These are phyloP conservation scores for Amylostereum areolatum DNA, from an alignment of 1,284 basidiomycete genomes.

Conservation along the genomic window DNA sequence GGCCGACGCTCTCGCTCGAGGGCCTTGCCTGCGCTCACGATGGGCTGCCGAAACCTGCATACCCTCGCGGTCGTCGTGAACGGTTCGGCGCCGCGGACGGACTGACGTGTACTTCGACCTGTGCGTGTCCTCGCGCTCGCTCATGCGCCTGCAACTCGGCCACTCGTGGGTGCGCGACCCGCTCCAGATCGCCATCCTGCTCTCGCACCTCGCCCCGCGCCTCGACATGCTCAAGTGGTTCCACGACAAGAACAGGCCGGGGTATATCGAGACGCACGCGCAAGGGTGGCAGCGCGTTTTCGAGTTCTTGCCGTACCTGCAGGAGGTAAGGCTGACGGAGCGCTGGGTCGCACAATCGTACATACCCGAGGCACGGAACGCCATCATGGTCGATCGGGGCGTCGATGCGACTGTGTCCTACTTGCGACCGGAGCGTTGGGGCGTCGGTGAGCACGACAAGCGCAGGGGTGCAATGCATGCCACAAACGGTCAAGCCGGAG, in stretches of 20 bases:
- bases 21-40: constrained; percentile 53
- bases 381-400: constrained; percentile 2
- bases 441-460: too few species aligned
- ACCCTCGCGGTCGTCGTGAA: constrained; percentile 61
- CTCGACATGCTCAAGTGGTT: constrained; percentile 67
- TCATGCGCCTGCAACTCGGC: constrained; percentile 63
- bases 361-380: constrained; percentile 22
- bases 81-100: constrained; percentile 36
- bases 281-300: constrained; percentile 61
- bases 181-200: constrained; percentile 57
- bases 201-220: constrained; percentile 69
- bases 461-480: too few species aligned
- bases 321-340: constrained; percentile 57
- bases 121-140: constrained; percentile 50
- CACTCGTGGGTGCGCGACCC: constrained; percentile 67
- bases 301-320: constrained; percentile 64
- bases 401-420: neutral
- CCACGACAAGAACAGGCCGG: constrained; percentile 66
- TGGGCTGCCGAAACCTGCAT: constrained; percentile 52
- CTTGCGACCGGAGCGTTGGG: too few species aligned
- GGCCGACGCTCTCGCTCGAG: constrained; percentile 52
- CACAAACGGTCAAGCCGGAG: neutral
- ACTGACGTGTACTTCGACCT: constrained; percentile 39
- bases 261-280: constrained; percentile 59
- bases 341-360: constrained; percentile 36